Percentiles rank a stretch among this genome's conserved stretches.
Conservation (phyloP, 371 early-diverging fungal species). For the Circinella umbellata region DNA sequence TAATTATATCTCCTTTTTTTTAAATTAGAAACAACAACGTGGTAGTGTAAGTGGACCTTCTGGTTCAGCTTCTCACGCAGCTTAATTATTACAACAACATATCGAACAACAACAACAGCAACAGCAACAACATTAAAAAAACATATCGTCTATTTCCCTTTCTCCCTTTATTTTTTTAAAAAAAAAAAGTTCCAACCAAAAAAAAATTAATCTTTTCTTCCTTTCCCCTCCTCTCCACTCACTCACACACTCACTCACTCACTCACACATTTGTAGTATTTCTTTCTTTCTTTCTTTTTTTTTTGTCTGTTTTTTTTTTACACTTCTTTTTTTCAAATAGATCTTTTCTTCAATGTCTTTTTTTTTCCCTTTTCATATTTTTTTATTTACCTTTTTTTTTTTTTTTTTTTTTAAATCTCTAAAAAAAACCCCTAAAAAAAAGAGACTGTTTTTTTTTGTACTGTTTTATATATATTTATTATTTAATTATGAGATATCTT, state of each 20-base stretch:
- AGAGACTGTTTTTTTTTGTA: slow-evolving; percentile 3
- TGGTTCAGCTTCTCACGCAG: slow-evolving; percentile 16
- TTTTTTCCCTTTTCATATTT: slow-evolving; percentile 1
- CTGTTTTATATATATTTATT: neutral
- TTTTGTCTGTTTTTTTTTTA: slow-evolving; percentile 3
- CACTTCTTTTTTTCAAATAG: neutral
- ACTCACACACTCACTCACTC: slow-evolving; percentile 6
- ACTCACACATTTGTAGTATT: neutral
- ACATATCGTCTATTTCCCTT: too few relatives aligned
- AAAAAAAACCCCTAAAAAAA: neutral
- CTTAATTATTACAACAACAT: neutral
- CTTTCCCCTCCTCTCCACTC: slow-evolving; percentile 6
- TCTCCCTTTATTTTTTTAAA: too few relatives aligned
- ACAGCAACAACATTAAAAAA: too few relatives aligned
- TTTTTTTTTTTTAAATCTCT: neutral
- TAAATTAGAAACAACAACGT: slow-evolving; percentile 35
- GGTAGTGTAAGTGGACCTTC: slow-evolving; percentile 51
- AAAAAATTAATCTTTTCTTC: neutral
- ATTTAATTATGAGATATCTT: too few relatives aligned
- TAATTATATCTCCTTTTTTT: too few relatives aligned
- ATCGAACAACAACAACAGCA: too few relatives aligned
- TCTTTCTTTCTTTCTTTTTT: slow-evolving; percentile 8
- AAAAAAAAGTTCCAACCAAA: too few relatives aligned
- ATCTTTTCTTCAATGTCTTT: neutral
- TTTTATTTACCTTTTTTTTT: slow-evolving; percentile 6